These are phyloP conservation scores for Sporothrix mexicana DNA, from an alignment of 2,329 filamentous ascomycete genomes.

Conservation along the genomic window DNA sequence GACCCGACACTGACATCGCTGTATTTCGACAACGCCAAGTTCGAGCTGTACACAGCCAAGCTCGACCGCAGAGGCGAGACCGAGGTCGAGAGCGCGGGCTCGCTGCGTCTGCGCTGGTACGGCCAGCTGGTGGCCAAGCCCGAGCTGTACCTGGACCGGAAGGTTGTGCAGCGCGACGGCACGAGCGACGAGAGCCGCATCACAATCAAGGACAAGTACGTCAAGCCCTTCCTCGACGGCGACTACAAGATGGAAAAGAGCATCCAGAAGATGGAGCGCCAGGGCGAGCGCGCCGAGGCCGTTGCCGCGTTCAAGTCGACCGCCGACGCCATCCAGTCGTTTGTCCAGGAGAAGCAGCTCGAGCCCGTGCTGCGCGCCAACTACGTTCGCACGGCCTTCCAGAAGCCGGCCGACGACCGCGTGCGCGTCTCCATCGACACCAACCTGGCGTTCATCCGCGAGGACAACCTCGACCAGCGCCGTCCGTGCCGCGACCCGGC, in stretches of 20 bases:
- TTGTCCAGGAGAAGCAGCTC: conserved; percentile 77
- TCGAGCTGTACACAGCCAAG: conserved; percentile 86
- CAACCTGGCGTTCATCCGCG: conserved; percentile 83
- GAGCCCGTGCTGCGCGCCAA: conserved; percentile 89
- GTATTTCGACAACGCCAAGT: conserved; percentile 90
- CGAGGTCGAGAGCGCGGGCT: conserved; percentile 62
- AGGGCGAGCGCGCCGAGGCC: conserved; percentile 69
- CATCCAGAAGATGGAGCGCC: conserved; percentile 82
- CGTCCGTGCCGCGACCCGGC: conserved; percentile 88
- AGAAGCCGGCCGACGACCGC: conserved; percentile 89
- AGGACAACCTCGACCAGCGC: conserved; percentile 76
- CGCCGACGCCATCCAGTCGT: conserved; percentile 77
- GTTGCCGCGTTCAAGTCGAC: conserved; percentile 73
- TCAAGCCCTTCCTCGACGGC: conserved; percentile 83
- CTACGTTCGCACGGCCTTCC: conserved; percentile 93
- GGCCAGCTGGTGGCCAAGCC: conserved; percentile 79
- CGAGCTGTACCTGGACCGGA: conserved; percentile 87
- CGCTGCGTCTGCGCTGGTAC: conserved; percentile 88
- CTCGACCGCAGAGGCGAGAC: conserved; percentile 71
- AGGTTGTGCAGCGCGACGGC: conserved; percentile 78
- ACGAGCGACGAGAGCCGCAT: conserved; percentile 80
- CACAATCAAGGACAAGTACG: conserved; percentile 90
- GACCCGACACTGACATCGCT: conserved; percentile 94
- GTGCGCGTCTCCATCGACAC: conserved; percentile 94
- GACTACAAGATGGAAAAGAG: conserved; percentile 93